Conservation (phyloP, 225 moss, liverwort and hornwort species). For the Pleurozium schreberi region DNA sequence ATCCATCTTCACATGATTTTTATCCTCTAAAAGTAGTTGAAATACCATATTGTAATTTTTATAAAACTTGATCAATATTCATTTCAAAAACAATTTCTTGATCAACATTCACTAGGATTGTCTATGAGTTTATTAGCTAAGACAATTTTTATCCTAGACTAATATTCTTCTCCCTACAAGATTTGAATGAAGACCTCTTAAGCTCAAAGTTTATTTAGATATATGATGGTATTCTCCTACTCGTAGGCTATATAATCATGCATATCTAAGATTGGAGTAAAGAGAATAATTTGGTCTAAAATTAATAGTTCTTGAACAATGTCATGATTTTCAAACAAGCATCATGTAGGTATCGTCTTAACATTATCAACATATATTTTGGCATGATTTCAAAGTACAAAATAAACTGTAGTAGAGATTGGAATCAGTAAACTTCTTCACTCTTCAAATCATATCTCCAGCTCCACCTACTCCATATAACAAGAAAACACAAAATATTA, state of each 20-base stretch:
- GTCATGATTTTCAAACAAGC: not conserved
- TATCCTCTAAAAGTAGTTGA: not conserved
- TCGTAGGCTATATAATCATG: not conserved
- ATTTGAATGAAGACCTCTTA: not conserved
- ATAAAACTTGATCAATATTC: not conserved
- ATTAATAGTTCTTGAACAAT: not conserved
- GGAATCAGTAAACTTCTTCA: constrained; percentile 1
- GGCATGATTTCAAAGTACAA: not conserved
- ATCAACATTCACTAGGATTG: too few relatives aligned
- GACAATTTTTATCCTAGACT: not conserved
- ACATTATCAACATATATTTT: not conserved
- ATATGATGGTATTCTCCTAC: not conserved
- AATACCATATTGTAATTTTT: not conserved
- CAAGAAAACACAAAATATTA: constrained; percentile 12
- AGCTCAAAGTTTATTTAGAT: not conserved
- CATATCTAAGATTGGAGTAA: not conserved
- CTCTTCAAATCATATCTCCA: constrained; percentile 16
- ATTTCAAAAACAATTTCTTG: too few relatives aligned
- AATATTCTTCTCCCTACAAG: not conserved
- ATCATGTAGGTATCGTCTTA: not conserved
- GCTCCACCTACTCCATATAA: constrained; percentile 37
- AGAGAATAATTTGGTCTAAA: not conserved
- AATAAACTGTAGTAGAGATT: not conserved
- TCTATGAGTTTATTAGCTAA: not conserved
- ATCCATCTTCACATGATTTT: not conserved